Base-by-base conservation (phyloP, 106 monocot species). In the Allium fistulosum region DNA sequence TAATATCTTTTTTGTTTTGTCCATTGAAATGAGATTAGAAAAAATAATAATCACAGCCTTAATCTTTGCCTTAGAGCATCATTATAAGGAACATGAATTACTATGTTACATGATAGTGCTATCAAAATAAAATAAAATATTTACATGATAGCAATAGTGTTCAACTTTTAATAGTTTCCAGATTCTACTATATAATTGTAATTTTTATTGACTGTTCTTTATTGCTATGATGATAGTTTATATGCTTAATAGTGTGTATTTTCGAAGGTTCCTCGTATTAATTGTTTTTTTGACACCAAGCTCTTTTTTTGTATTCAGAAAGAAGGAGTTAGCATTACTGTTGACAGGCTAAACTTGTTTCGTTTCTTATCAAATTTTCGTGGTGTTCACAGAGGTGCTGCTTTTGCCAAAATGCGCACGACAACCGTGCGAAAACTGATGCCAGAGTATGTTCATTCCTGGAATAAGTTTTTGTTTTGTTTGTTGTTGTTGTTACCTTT, bases 311-410 rank as follows among this genome's bases (percentile, higher is more conserved):
- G 10, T 46, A 61, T 58, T 14, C 49, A 96, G 96, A 82, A 71
- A 75, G 84, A 89, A 69, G 97, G 97, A 26, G 75, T 97, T 77
- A 87, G 87, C 26, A 80, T 97, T 77, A 74, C 73, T 16, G 92
- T 89, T 51, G 97, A 97, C 72, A 80, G 92, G 51, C 86, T 97
- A n/a, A 97, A 97, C 75, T 97, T 65, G 70, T 75, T 79, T 53
- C 86, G 97, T 56, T 97, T 79, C 58, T 73, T 97, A 37, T 92
- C 97, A 49, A 92, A 92, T 75, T 97, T 97, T 71, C 82, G 92
- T 46, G 80, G 92, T 61, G 89, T 97, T 49, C 97, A 97, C 69
- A 86, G 97, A 80, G 97, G 97, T 59, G 65, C 92, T 83, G 51
- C 82, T 79, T 87, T 97, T 87, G 84, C 92, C 22, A 89, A 83